phyloP scores from a whole-genome alignment of 345 rosid species.

The Turnera subulata region DNA sequence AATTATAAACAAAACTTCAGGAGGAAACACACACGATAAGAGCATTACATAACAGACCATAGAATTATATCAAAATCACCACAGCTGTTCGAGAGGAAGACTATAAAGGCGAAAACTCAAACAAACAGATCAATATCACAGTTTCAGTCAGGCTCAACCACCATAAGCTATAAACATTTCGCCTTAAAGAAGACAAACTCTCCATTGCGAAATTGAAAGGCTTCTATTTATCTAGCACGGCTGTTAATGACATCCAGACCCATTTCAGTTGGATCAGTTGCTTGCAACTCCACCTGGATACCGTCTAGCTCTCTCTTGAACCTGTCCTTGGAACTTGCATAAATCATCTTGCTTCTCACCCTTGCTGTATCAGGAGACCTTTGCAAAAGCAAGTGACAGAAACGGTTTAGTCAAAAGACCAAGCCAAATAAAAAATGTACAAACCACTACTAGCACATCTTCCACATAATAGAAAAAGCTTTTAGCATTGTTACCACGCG shows the following conservation, averaged over 20 bases:
- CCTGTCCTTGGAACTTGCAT: slow-evolving; percentile 61
- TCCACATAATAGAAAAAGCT: too few species aligned
- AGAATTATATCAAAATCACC: slow-evolving; percentile 6
- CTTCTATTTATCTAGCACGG: slow-evolving; percentile 33
- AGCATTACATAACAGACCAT: too few species aligned
- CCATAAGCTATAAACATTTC: slow-evolving; percentile 28
- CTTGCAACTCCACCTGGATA: too few species aligned
- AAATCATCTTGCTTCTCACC: slow-evolving; percentile 65
- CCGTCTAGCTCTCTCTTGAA: slow-evolving; percentile 61
- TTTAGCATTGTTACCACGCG: slow-evolving; percentile 44
- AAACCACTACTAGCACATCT: too few species aligned
- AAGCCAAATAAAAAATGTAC: background rate
- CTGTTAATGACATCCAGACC: slow-evolving; percentile 49
- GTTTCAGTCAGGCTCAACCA: slow-evolving; percentile 20
- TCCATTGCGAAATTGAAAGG: slow-evolving; percentile 2
- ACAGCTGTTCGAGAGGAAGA: background rate
- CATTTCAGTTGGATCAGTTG: slow-evolving; percentile 66
- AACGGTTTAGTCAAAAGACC: background rate
- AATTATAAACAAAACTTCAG: too few species aligned
- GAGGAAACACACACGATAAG: slow-evolving; percentile 10
- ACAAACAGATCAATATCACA: slow-evolving; percentile 19
- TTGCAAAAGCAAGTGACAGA: background rate
- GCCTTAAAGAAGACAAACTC: slow-evolving; percentile 15
- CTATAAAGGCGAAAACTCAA: slow-evolving; percentile 5
- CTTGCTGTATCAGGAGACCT: slow-evolving; percentile 58